Percentiles rank a stretch among this genome's conserved stretches.
Evolutionary conservation across 305 asterid species (phyloP).

Genomic region (Striga hermonthica): DNA sequence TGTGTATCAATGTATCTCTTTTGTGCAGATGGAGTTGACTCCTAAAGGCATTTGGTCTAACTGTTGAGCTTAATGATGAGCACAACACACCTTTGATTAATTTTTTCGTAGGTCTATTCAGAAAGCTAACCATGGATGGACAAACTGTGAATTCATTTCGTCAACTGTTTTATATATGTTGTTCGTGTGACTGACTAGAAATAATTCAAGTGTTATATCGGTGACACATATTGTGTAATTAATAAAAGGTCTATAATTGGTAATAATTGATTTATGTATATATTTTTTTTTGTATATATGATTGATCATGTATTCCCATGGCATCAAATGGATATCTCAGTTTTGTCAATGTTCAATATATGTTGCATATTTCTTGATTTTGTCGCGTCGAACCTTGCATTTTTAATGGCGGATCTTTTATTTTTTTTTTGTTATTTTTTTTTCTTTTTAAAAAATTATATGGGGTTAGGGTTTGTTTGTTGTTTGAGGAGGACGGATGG

Average conservation of each 20-base stretch:
- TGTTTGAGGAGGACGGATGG: constrained; percentile 37
- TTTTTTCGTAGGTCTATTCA: too few species aligned
- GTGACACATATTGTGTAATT: constrained; percentile 14
- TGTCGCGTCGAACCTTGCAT: too few species aligned
- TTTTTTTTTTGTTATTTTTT: not conserved
- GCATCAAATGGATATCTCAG: not conserved
- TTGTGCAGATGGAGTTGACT: too few species aligned
- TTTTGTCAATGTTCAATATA: not conserved
- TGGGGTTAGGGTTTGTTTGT: constrained; percentile 42
- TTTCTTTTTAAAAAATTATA: not conserved
- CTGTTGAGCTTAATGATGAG: too few species aligned
- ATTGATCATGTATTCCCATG: constrained; percentile 19
- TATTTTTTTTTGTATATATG: not conserved
- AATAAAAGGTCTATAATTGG: not conserved
- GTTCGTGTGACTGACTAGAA: not conserved
- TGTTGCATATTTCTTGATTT: not conserved
- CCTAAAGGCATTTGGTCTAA: too few species aligned
- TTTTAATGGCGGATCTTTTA: too few species aligned
- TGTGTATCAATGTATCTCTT: too few species aligned
- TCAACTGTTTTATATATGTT: not conserved
- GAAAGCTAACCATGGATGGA: not conserved
- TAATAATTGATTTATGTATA: too few species aligned
- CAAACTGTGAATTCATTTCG: not conserved
- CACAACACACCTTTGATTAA: too few species aligned
- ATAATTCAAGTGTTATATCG: constrained; percentile 5